These are phyloP conservation scores for Colletotrichum liaoningense DNA, from an alignment of 2,329 filamentous ascomycete genomes.

Conservation along the genomic window DNA sequence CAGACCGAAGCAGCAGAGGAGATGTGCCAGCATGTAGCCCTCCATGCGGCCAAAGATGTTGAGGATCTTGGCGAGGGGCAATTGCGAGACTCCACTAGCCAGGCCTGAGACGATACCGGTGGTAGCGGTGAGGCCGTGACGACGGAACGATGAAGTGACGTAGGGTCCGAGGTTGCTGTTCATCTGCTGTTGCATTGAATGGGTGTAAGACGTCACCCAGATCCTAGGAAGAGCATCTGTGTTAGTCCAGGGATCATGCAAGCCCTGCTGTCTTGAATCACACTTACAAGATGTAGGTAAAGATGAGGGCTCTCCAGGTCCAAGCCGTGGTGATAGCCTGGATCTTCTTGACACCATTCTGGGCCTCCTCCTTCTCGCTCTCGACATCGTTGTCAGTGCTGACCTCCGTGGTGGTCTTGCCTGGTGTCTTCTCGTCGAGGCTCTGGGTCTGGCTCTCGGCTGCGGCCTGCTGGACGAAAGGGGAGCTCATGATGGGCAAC, in stretches of 20 bases:
- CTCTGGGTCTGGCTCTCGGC: constrained; percentile 17
- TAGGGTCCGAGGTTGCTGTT: constrained; percentile 45
- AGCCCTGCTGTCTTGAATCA: not conserved
- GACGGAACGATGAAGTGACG: constrained; percentile 52
- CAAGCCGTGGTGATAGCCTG: constrained; percentile 49
- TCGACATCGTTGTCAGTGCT: constrained; percentile 11
- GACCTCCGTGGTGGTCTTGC: constrained; percentile 14
- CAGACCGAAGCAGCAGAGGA: constrained; percentile 48
- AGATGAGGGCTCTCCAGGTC: constrained; percentile 49
- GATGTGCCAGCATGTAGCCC: constrained; percentile 49
- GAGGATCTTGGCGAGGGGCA: constrained; percentile 52
- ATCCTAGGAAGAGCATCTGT: constrained; percentile 43
- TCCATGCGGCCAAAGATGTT: constrained; percentile 52
- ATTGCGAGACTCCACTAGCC: constrained; percentile 42
- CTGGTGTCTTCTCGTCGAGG: constrained; percentile 19
- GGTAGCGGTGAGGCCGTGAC: constrained; percentile 59
- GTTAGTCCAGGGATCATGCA: not conserved
- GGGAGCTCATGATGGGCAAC: constrained; percentile 21
- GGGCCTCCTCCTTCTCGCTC: constrained; percentile 1
- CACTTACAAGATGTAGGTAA: constrained; percentile 52
- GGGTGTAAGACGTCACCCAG: constrained; percentile 56
- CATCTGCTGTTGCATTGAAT: constrained; percentile 53
- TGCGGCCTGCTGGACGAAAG: constrained; percentile 5
- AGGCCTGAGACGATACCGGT: constrained; percentile 56
- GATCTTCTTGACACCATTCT: constrained; percentile 33